A percentile compares a stretch with the other conserved stretches of the same genome.
These are phyloP conservation scores for Gyrodon lividus DNA, from an alignment of 768 basidiomycete species.

Conservation along the genomic window DNA sequence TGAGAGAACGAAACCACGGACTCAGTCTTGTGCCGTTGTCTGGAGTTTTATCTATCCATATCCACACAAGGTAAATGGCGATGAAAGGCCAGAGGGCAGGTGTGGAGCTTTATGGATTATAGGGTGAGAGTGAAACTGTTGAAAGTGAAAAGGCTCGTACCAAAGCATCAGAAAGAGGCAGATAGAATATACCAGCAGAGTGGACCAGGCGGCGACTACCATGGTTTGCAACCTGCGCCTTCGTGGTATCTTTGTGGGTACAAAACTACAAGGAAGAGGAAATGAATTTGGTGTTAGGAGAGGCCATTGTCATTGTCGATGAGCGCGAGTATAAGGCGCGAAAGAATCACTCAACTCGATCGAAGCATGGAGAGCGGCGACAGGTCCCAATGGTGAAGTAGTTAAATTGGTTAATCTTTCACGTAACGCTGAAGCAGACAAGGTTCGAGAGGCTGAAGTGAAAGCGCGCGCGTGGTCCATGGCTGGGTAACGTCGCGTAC, in stretches of 20 bases:
- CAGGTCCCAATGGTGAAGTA: conserved; percentile 57
- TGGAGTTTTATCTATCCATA: conserved; percentile 73
- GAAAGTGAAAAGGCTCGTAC: conserved; percentile 42
- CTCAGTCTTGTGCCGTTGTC: conserved; percentile 70
- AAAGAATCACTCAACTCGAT: conserved; percentile 56
- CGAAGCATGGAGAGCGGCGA: conserved; percentile 66
- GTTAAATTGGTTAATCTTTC: conserved; percentile 61
- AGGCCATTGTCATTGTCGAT: background rate
- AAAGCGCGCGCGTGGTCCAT: conserved; percentile 37
- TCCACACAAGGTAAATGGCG: conserved; percentile 76
- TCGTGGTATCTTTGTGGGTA: conserved; percentile 81
- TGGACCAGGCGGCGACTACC: conserved; percentile 85
- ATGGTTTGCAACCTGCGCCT: conserved; percentile 87
- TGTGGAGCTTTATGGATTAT: conserved; percentile 60
- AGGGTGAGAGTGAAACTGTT: background rate
- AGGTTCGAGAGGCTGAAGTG: conserved; percentile 42
- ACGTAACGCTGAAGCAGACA: conserved; percentile 63
- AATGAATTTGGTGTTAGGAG: background rate
- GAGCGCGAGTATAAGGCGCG: background rate
- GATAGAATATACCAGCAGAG: conserved; percentile 67
- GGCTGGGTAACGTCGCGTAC: conserved; percentile 1
- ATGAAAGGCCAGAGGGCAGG: conserved; percentile 88
- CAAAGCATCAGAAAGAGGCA: conserved; percentile 77
- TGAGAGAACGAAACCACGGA: conserved; percentile 66
- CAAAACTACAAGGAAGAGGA: conserved; percentile 53